Conservation (phyloP, 164 flowering plant genomes). For the Cinnamomum micranthum region DNA sequence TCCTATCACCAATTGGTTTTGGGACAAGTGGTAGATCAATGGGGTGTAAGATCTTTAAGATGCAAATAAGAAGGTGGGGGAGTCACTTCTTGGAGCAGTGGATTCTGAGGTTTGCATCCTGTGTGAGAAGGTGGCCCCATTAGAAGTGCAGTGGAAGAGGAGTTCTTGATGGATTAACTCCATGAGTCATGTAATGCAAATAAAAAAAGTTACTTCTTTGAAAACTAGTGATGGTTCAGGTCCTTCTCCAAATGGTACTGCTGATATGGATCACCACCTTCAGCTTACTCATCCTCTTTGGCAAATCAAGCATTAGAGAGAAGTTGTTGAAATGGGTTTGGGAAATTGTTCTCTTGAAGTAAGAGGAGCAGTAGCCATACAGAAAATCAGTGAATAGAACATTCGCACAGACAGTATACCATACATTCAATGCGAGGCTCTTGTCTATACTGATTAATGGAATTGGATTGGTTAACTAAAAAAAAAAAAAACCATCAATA, state of each 20-base stretch:
- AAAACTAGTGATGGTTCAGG: slow-evolving; percentile 18
- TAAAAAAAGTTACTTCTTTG: slow-evolving; percentile 11
- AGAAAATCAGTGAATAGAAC: slow-evolving; percentile 16
- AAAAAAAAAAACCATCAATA: slow-evolving; percentile 43
- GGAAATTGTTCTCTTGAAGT: no score
- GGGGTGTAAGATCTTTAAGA: no score
- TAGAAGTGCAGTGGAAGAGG: slow-evolving; percentile 44
- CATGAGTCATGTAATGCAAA: slow-evolving; percentile 27
- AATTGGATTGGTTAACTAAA: neutral
- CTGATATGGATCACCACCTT: slow-evolving; percentile 35
- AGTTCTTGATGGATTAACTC: slow-evolving; percentile 58
- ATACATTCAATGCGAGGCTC: no score
- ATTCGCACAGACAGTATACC: neutral
- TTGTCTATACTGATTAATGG: neutral
- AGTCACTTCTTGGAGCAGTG: slow-evolving; percentile 39
- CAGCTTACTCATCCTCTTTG: slow-evolving; percentile 34
- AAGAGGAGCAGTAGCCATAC: neutral
- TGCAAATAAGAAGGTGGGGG: slow-evolving; percentile 23
- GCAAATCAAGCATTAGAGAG: slow-evolving; percentile 36
- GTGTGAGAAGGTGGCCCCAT: slow-evolving; percentile 36
- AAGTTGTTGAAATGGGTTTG: slow-evolving; percentile 41
- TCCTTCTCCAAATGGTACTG: slow-evolving; percentile 20
- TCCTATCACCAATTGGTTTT: no score
- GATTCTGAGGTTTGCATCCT: slow-evolving; percentile 46
- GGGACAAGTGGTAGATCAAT: no score